Evolutionary conservation across 306 rosid genomes (phyloP).

Genomic region (Phaseolus lunatus): DNA sequence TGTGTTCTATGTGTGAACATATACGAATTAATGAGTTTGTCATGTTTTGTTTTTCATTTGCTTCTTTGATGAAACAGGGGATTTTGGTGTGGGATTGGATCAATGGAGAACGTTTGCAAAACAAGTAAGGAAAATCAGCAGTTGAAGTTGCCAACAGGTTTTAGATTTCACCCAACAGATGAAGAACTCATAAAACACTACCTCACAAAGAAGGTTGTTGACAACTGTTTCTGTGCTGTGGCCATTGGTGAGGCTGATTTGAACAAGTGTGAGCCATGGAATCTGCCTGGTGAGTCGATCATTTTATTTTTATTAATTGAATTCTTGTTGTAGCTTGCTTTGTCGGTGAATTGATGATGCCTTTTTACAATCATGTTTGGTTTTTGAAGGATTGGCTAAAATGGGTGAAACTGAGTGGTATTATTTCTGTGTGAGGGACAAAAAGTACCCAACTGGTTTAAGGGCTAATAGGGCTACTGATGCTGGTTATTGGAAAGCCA

Average conservation of each 20-base stretch:
- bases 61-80: constrained; percentile 32
- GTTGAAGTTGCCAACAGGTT: constrained; percentile 69
- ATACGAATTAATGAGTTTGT: background rate
- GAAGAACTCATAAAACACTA: constrained; percentile 78
- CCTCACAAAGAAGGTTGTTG: constrained; percentile 64
- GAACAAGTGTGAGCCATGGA: constrained; percentile 92
- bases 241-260: constrained; percentile 80
- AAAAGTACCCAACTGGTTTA: constrained; percentile 76
- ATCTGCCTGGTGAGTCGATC: constrained; percentile 70
- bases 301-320: background rate
- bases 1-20: background rate
- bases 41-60: background rate
- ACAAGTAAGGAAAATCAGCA: constrained; percentile 44
- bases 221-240: constrained; percentile 54
- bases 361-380: constrained; percentile 13
- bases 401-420: constrained; percentile 92
- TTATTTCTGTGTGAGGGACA: constrained; percentile 69
- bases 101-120: constrained; percentile 53
- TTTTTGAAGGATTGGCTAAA: constrained; percentile 70
- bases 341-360: background rate
- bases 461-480: constrained; percentile 81
- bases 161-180: constrained; percentile 84
- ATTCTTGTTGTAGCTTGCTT: background rate
- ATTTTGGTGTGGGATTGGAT: constrained; percentile 20
- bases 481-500: constrained; percentile 92